Evolutionary conservation across 306 rosid genomes (phyloP), one percentile per base, ranked within the genome.

Genomic region (Vicia villosa): DNA sequence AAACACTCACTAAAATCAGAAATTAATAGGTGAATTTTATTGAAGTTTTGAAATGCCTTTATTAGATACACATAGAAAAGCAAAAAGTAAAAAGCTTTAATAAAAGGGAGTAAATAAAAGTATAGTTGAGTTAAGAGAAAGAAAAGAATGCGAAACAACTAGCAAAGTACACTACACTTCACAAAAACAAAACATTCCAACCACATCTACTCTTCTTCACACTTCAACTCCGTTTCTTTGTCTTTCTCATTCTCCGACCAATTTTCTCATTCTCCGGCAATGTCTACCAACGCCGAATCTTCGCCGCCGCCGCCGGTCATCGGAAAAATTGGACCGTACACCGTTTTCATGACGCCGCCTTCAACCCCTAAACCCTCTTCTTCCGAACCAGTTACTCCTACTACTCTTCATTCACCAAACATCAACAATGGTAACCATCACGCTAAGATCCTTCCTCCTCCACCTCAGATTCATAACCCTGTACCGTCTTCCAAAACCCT

Each of bases 291-390:
- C 79, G 55, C 60, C 36, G 96, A 87, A 76, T 82, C 92, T 22
- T 81, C 96, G 42, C 97, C 99, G 5, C 93, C 97, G 2, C 69
- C 66, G 0, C 99, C 99, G 0, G 69, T 86, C 58, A 95, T 91
- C 70, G 95, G 99, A 3, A 95, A 95, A 83, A 91, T 95, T 50
- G 99, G 99, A 0, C 99, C 99, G 24, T 95, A 95, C 89, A 95
- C 99, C 9, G 99, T 95, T 11, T 95, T 95, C 85, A 82, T 89
- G 89, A 95, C 99, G 46, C 99, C 99, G 10, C 97, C 99, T 15
- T 74, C 99, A 30, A 86, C 97, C 0, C 92, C 97, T 1, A 81
- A 80, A 30, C 95, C 96, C 24, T 17, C 84, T 15, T 13, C 82
- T 7, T 21, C 59, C 6, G 70, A 78, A 13, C 42, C 86, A 1